Conservation (phyloP, 1,284 basidiomycete species). For the Baeospora myosura region DNA sequence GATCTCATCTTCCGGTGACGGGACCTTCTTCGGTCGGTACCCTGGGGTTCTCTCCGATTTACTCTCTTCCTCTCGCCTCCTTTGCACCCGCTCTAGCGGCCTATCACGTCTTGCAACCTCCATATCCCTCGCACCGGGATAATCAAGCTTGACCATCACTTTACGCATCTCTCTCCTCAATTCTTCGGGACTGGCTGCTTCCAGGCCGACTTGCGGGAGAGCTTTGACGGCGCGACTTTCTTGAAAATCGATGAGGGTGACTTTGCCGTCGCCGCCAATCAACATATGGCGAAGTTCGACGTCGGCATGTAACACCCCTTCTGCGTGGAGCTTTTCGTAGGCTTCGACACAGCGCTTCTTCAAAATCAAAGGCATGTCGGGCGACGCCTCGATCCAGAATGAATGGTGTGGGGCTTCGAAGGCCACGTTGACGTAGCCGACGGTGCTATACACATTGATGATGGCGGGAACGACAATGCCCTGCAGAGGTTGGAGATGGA, state of each 20-base stretch:
- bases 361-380: conserved; percentile 41
- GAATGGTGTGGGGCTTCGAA: conserved; percentile 47
- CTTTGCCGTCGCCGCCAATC: conserved; percentile 45
- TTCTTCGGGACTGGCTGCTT: conserved; percentile 30
- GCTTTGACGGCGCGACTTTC: conserved; percentile 33
- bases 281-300: conserved; percentile 48
- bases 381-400: conserved; percentile 51
- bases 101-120: conserved; percentile 16
- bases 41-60: too few species aligned
- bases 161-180: conserved; percentile 46
- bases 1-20: neutral
- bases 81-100: too few species aligned
- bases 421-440: conserved; percentile 34
- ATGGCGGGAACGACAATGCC: conserved; percentile 45
- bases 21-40: neutral
- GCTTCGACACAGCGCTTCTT: conserved; percentile 44
- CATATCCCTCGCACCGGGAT: conserved; percentile 18
- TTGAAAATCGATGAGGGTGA: conserved; percentile 54
- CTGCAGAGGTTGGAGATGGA: conserved; percentile 43
- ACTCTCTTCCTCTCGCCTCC: too few species aligned
- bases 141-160: conserved; percentile 46
- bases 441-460: conserved; percentile 40
- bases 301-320: conserved; percentile 44
- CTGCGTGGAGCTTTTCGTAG: conserved; percentile 39
- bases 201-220: conserved; percentile 29